Conservation (phyloP, 768 basidiomycete species). For the Multifurca ochricompacta region DNA sequence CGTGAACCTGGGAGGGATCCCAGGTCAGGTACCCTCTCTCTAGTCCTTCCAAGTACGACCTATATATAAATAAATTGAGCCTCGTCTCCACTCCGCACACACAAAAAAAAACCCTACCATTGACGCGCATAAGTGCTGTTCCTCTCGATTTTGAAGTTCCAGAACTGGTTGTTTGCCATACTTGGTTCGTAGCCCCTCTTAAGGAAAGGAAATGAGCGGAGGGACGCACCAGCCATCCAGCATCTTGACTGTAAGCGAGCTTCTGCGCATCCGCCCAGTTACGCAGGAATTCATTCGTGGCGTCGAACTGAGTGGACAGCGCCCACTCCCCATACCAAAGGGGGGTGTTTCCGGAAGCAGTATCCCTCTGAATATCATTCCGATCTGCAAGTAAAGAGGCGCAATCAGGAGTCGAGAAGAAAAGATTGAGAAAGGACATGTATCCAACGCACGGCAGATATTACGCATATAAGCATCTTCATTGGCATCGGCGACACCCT, state of each 20-base stretch:
- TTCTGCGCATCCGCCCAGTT: slow-evolving; percentile 78
- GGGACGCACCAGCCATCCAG: slow-evolving; percentile 58
- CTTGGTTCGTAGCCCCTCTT: neutral
- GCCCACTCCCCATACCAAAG: slow-evolving; percentile 56
- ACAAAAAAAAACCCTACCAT: slow-evolving; percentile 42
- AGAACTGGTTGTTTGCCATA: slow-evolving; percentile 38
- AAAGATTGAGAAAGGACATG: neutral
- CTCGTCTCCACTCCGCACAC: neutral
- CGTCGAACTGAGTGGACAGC: slow-evolving; percentile 54
- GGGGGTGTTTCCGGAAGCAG: slow-evolving; percentile 37
- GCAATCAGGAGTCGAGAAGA: neutral
- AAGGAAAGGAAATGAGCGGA: neutral
- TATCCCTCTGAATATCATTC: slow-evolving; percentile 43
- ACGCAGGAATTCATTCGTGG: slow-evolving; percentile 50
- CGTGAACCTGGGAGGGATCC: slow-evolving; percentile 48
- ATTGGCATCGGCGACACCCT: slow-evolving; percentile 67
- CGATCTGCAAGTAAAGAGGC: slow-evolving; percentile 44
- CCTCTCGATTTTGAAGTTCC: slow-evolving; percentile 70
- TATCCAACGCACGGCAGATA: slow-evolving; percentile 55
- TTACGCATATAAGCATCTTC: slow-evolving; percentile 55
- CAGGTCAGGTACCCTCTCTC: slow-evolving; percentile 50
- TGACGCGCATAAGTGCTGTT: slow-evolving; percentile 47
- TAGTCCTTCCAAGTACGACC: slow-evolving; percentile 66
- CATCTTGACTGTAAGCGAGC: slow-evolving; percentile 47
- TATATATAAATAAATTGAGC: slow-evolving; percentile 25